phyloP scores from a whole-genome alignment of 805 yeast genomes.

The Tetrapisispora taiwanensis region DNA sequence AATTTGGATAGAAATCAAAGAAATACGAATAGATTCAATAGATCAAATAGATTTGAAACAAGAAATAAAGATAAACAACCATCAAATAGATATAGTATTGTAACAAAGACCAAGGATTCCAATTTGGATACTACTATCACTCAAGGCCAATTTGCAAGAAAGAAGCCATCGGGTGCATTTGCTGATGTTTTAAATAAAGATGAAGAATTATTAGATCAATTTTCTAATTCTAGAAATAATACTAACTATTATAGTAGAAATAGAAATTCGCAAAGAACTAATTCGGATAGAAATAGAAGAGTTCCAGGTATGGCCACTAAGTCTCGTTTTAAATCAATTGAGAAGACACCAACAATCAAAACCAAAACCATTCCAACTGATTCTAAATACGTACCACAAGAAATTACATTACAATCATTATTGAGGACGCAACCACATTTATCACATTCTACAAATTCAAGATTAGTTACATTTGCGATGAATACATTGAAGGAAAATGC shows the following conservation, averaged over 20 bases:
- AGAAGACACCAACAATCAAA: neutral
- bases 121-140: neutral
- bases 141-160: neutral
- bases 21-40: neutral
- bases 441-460: slow-evolving; percentile 12
- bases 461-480: slow-evolving; percentile 15
- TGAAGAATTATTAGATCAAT: neutral
- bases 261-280: neutral
- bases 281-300: neutral
- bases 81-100: neutral
- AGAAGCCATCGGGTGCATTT: neutral
- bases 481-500: slow-evolving; percentile 13
- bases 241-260: neutral
- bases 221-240: neutral
- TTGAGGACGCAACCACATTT: slow-evolving; percentile 18
- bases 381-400: slow-evolving; percentile 14
- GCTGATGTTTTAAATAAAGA: neutral
- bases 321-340: neutral
- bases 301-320: neutral
- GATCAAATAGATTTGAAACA: neutral
- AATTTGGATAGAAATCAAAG: neutral
- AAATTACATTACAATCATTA: slow-evolving; percentile 19
- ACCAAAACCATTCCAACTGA: neutral
- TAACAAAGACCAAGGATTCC: neutral
- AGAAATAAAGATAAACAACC: neutral